These are phyloP conservation scores for Cavenderia fasciculata DNA, from an alignment of 78 protist genomes.

Conservation along the genomic window DNA sequence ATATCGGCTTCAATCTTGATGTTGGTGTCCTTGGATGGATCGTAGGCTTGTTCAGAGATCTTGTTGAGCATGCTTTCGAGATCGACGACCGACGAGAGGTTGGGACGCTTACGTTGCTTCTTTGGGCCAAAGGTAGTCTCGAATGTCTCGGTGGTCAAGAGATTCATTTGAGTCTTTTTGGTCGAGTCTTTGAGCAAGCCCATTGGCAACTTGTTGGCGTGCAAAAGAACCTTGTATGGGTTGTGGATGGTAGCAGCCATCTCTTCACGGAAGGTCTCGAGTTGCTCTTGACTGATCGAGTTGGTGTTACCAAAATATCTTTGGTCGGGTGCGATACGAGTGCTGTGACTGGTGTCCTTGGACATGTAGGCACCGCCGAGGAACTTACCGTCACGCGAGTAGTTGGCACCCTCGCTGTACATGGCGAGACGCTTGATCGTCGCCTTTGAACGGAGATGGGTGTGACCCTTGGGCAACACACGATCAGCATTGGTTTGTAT, in stretches of 20 bases:
- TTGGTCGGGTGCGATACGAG: slow-evolving; percentile 85
- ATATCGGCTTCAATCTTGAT: slow-evolving; percentile 23
- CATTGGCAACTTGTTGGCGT: slow-evolving; percentile 61
- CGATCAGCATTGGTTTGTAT: slow-evolving; percentile 64
- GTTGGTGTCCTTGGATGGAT: slow-evolving; percentile 85
- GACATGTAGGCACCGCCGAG: slow-evolving; percentile 41
- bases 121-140: slow-evolving; percentile 93
- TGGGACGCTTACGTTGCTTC: slow-evolving; percentile 90
- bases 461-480: slow-evolving; percentile 6
- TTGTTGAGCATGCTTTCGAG: slow-evolving; percentile 18
- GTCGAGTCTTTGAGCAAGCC: slow-evolving; percentile 59
- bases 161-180: slow-evolving; percentile 56
- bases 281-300: slow-evolving; percentile 83
- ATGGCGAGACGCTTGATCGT: slow-evolving; percentile 83
- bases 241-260: slow-evolving; percentile 40
- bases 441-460: slow-evolving; percentile 35
- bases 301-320: slow-evolving; percentile 87
- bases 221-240: slow-evolving; percentile 80
- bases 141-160: slow-evolving; percentile 86
- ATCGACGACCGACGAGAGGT: slow-evolving; percentile 30
- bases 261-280: slow-evolving; percentile 79
- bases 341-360: slow-evolving; percentile 43
- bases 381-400: slow-evolving; percentile 78
- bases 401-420: slow-evolving; percentile 67
- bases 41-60: slow-evolving; percentile 60